A percentile compares a stretch with the other conserved stretches of the same genome.
Evolutionary conservation across 495 filamentous ascomycete genomes (phyloP).

Genomic region (Podospora appendiculata): DNA sequence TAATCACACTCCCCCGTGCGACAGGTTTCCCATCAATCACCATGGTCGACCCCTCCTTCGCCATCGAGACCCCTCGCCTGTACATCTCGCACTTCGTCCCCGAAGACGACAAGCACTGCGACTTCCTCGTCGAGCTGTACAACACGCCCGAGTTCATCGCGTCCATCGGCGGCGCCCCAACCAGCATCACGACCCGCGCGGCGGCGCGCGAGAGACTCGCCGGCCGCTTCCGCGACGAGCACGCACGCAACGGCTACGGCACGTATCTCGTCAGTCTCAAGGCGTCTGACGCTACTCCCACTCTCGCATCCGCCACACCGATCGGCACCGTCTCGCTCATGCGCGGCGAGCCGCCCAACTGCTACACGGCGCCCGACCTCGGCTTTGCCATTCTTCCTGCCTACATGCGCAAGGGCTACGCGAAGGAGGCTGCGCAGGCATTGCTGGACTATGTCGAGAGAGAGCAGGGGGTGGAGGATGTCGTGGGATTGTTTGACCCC

Average conservation of each 20-base stretch:
- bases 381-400: constrained; percentile 26
- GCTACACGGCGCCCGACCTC: constrained; percentile 25
- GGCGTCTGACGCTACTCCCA: neutral
- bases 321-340: constrained; percentile 25
- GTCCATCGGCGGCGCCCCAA: constrained; percentile 12
- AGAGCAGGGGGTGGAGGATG: constrained; percentile 14
- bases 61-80: constrained; percentile 26
- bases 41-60: constrained; percentile 16
- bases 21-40: neutral
- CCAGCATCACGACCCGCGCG: constrained; percentile 15
- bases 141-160: constrained; percentile 26
- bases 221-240: constrained; percentile 14
- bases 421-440: constrained; percentile 26
- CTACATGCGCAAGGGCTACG: constrained; percentile 30
- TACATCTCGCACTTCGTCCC: constrained; percentile 25
- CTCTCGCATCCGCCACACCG: neutral
- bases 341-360: constrained; percentile 16
- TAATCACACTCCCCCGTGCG: neutral
- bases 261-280: constrained; percentile 22
- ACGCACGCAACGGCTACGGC: constrained; percentile 23
- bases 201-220: constrained; percentile 16
- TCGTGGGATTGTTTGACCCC: constrained; percentile 16
- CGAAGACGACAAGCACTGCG: constrained; percentile 18
- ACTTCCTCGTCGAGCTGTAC: constrained; percentile 29
- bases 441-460: constrained; percentile 21